phyloP scores from a whole-genome alignment of 192 early-diverging fungal genomes.

The Cladochytrium replicatum region DNA sequence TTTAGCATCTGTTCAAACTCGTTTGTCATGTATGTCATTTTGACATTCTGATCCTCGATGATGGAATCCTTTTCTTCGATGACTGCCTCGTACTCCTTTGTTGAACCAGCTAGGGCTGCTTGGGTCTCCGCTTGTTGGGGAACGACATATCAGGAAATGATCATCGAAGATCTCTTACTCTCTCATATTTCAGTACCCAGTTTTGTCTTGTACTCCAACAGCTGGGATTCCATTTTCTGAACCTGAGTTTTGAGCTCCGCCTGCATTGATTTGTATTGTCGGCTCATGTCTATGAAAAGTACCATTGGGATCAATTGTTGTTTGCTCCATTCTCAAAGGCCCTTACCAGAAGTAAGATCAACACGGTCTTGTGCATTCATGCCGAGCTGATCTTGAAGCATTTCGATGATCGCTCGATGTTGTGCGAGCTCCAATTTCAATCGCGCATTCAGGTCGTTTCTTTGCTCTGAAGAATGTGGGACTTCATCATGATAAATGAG shows the following conservation, averaged over 20 bases:
- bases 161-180: neutral
- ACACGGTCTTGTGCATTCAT: constrained; percentile 27
- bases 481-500: neutral
- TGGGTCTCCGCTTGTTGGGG: constrained; percentile 20
- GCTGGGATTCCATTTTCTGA: constrained; percentile 37
- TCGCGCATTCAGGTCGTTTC: constrained; percentile 19
- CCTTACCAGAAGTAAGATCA: constrained; percentile 35
- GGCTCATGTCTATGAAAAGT: constrained; percentile 34
- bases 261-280: constrained; percentile 55
- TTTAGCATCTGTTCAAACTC: constrained; percentile 56
- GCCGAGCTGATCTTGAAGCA: constrained; percentile 31
- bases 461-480: constrained; percentile 12
- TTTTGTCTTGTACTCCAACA: constrained; percentile 38
- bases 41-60: constrained; percentile 51
- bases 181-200: constrained; percentile 17
- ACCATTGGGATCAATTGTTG: neutral
- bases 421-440: constrained; percentile 12
- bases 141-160: neutral
- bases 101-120: constrained; percentile 27
- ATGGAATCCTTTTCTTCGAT: constrained; percentile 37
- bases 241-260: constrained; percentile 46
- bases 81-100: constrained; percentile 32
- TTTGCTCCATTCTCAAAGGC: constrained; percentile 4
- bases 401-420: constrained; percentile 22
- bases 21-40: constrained; percentile 49